Conservation (phyloP, 2,329 filamentous ascomycete genomes). For the Daldinia sp. region DNA sequence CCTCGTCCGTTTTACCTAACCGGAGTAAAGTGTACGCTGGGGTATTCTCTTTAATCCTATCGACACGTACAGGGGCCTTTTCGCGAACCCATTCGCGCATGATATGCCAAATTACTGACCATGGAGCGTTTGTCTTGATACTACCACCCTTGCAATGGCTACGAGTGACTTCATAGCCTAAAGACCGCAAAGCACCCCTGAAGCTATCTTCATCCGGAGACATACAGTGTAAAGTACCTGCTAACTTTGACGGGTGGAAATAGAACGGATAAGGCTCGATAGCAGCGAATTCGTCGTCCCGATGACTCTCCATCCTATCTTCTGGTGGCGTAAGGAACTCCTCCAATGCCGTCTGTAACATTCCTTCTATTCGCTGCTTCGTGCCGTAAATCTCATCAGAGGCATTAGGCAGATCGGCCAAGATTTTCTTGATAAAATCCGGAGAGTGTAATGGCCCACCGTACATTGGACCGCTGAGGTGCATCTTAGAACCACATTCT, state of each 20-base stretch:
- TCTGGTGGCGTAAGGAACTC: slow-evolving; percentile 60
- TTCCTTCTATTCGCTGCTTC: slow-evolving; percentile 82
- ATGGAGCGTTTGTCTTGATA: slow-evolving; percentile 93
- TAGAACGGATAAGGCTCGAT: slow-evolving; percentile 86
- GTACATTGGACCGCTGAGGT: slow-evolving; percentile 94
- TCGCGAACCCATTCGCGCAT: slow-evolving; percentile 92
- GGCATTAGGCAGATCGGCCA: slow-evolving; percentile 73
- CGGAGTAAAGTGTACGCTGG: slow-evolving; percentile 76
- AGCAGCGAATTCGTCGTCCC: slow-evolving; percentile 64
- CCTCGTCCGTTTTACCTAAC: slow-evolving; percentile 50
- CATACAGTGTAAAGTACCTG: slow-evolving; percentile 79
- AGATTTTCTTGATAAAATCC: slow-evolving; percentile 80
- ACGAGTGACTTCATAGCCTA: slow-evolving; percentile 84
- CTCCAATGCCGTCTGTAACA: slow-evolving; percentile 88
- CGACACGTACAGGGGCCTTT: slow-evolving; percentile 78
- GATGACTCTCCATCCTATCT: slow-evolving; percentile 36
- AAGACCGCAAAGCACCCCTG: slow-evolving; percentile 78
- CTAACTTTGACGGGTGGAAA: slow-evolving; percentile 77
- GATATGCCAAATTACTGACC: slow-evolving; percentile 88
- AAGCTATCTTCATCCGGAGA: slow-evolving; percentile 83
- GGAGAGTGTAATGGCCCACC: slow-evolving; percentile 86
- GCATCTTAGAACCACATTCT: slow-evolving; percentile 87
- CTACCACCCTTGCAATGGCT: slow-evolving; percentile 91
- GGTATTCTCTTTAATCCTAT: slow-evolving; percentile 72
- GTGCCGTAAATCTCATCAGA: slow-evolving; percentile 80